Evolutionary conservation across 495 filamentous ascomycete genomes (phyloP).

Genomic region (Hypoxylon trugodes): DNA sequence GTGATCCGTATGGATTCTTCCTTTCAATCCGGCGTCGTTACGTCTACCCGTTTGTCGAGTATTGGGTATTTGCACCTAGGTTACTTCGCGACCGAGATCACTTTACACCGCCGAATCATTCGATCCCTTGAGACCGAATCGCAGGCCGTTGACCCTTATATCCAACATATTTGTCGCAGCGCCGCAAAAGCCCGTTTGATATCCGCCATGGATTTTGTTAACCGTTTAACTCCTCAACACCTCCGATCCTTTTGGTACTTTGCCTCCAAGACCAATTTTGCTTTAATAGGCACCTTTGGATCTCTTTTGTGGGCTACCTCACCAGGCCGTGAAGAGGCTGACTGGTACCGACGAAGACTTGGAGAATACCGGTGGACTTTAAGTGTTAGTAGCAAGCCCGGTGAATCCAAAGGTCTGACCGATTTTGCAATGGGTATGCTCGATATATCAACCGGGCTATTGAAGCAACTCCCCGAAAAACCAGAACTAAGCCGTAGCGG

Average conservation of each 20-base stretch:
- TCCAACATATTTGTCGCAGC: constrained; percentile 93
- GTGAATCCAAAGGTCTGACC: constrained; percentile 69
- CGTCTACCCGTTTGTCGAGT: constrained; percentile 60
- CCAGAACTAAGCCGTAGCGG: constrained; percentile 56
- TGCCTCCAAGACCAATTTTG: constrained; percentile 81
- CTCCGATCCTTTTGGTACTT: constrained; percentile 84
- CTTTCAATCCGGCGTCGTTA: constrained; percentile 44
- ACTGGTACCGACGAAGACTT: constrained; percentile 89
- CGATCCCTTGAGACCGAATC: constrained; percentile 67
- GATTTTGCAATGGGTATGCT: constrained; percentile 79
- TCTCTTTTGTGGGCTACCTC: constrained; percentile 85
- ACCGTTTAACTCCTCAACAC: constrained; percentile 74
- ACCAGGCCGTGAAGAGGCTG: constrained; percentile 86
- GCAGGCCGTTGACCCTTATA: constrained; percentile 66
- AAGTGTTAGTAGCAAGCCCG: constrained; percentile 81
- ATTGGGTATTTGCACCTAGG: constrained; percentile 82
- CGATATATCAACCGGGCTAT: constrained; percentile 65
- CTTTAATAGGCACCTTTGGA: constrained; percentile 82
- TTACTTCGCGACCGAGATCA: constrained; percentile 86
- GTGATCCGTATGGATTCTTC: constrained; percentile 72
- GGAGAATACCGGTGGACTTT: constrained; percentile 95
- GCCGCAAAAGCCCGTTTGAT: constrained; percentile 83
- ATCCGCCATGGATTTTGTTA: constrained; percentile 82
- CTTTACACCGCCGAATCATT: constrained; percentile 82
- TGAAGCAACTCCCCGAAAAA: constrained; percentile 66